phyloP scores from a whole-genome alignment of 805 yeast genomes.

The Wickerhamiella vanderwaltii region DNA sequence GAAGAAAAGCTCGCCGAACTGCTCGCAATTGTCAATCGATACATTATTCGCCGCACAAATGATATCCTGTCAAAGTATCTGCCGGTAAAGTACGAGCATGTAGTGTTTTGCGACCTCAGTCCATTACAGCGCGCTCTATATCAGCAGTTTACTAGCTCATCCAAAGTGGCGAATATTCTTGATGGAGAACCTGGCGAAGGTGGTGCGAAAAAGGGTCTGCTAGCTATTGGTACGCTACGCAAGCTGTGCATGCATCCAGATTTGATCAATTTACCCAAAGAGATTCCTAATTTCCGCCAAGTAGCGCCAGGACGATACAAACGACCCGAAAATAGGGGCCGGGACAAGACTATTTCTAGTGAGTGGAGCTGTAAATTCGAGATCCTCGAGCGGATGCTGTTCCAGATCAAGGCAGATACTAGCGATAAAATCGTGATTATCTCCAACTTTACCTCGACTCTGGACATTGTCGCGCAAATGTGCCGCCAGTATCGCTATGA shows the following conservation, averaged over 20 bases:
- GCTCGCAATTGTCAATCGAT: constrained; percentile 66
- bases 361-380: constrained; percentile 79
- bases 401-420: constrained; percentile 63
- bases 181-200: constrained; percentile 22
- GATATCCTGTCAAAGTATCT: constrained; percentile 87
- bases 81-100: constrained; percentile 94
- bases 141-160: constrained; percentile 61
- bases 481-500: constrained; percentile 72
- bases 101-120: constrained; percentile 76
- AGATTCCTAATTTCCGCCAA: constrained; percentile 43
- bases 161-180: constrained; percentile 57
- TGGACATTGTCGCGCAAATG: constrained; percentile 78
- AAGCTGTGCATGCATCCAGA: constrained; percentile 94
- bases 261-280: constrained; percentile 60
- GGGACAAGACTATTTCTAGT: constrained; percentile 62
- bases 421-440: constrained; percentile 91
- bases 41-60: constrained; percentile 89
- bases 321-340: constrained; percentile 31
- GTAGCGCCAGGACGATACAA: constrained; percentile 61
- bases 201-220: constrained; percentile 22
- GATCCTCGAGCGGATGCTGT: constrained; percentile 73
- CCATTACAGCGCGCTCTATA: constrained; percentile 67
- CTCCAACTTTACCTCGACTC: constrained; percentile 87
- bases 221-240: constrained; percentile 78
- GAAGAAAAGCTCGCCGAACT: constrained; percentile 57